Base-by-base conservation (phyloP, 2,329 filamentous ascomycete species). In the Aspergillus sp. region DNA sequence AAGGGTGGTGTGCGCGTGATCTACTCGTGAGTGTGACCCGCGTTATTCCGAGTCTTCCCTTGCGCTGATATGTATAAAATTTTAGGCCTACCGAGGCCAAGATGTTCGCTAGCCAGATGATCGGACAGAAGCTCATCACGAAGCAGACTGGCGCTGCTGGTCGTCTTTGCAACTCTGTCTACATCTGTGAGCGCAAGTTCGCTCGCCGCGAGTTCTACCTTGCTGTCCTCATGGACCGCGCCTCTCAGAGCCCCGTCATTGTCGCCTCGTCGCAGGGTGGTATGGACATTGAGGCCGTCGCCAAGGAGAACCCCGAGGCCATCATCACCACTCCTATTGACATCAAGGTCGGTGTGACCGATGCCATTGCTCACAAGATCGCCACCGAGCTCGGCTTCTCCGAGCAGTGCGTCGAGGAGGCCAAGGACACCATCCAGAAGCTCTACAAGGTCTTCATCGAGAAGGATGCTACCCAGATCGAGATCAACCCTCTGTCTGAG, bases 101-200 rank as follows among this genome's bases (percentile, higher is more conserved):
- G 85, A 97, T 98, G 88, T 97, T 99, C 78, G 94, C 95, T 71
- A 87, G 94, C 71, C 93, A 99, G 85, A 99, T 99, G 95, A 98
- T 99, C 81, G 95, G 95, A 76, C 94, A 99, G 84, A 97, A 97
- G 83, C 92, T 99, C 81, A 87, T 99, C 82, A 99, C 95, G 80
- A 99, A 99, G 88, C 95, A 99, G 85, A 99, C 95, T 61, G 95
- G 95, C 78, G 91, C 94, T 71, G 87, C 81, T 71, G 95, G 95
- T 76, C 92, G 95, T 79, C 87, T 96, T 78, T 99, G 95, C 87
- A 98, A 91, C 81, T 87, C 93, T 66, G 95, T 99, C 77, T 98
- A 96, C 85, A 98, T 99, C 78, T 96, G 94, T 82, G 95, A 99
- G 87, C 93, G 95, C 86, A 99, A 99, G 85, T 99, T 97, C 76